phyloP scores from a whole-genome alignment of 495 filamentous ascomycete genomes.

The Penicilliopsis zonata region DNA sequence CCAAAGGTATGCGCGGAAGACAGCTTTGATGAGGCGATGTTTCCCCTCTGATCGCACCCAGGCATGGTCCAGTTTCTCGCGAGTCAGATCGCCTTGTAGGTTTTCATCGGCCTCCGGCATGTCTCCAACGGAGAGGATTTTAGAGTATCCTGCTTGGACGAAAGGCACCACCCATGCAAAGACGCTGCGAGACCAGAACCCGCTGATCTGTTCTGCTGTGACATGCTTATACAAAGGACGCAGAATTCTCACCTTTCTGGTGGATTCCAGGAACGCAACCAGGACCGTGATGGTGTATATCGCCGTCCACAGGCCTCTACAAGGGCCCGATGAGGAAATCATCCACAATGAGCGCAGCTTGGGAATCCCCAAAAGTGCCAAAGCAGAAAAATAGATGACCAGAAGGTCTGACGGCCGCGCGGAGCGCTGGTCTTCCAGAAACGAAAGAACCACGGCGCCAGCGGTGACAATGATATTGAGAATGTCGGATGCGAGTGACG shows the following conservation, averaged over 20 bases:
- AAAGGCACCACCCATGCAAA: constrained; percentile 21
- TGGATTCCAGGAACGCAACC: constrained; percentile 14
- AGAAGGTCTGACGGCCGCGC: constrained; percentile 18
- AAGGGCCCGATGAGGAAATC: too few relatives aligned
- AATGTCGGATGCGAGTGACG: constrained; percentile 7
- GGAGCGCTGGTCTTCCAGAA: constrained; percentile 22
- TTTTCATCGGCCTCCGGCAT: constrained; percentile 12
- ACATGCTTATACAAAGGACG: constrained; percentile 7
- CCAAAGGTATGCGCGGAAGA: constrained; percentile 10
- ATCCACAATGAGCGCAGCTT: constrained; percentile 20
- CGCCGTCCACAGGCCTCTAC: too few relatives aligned
- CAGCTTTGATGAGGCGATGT: constrained; percentile 8
- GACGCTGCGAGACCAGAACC: constrained; percentile 20
- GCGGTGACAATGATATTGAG: constrained; percentile 7
- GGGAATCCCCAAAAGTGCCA: constrained; percentile 10
- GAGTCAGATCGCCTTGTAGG: constrained; percentile 3
- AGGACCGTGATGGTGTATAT: constrained; percentile 6
- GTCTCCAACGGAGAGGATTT: constrained; percentile 14
- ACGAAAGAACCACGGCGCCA: constrained; percentile 10
- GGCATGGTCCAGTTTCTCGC: too few relatives aligned
- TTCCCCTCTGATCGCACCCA: too few relatives aligned
- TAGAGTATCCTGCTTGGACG: constrained; percentile 13
- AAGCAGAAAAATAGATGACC: constrained; percentile 18
- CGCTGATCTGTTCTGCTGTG: constrained; percentile 11
- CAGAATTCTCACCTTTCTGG: constrained; percentile 10